Conservation (phyloP, 495 filamentous ascomycete species). For the Aspergillus ellipticus region DNA sequence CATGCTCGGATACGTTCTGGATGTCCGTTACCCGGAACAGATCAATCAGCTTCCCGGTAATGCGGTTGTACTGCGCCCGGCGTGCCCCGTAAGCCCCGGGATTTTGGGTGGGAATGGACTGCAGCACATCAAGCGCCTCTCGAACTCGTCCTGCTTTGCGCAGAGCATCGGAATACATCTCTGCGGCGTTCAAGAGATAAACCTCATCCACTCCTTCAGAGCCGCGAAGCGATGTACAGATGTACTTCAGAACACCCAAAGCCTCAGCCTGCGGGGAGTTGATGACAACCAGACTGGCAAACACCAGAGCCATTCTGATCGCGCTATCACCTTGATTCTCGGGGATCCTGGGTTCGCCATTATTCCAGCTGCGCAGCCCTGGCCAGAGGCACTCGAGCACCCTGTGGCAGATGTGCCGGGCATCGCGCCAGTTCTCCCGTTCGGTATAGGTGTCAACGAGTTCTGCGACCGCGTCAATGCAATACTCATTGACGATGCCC, state of each 20-base stretch:
- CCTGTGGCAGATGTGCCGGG: not conserved
- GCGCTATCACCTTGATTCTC: not conserved
- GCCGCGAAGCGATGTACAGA: not conserved
- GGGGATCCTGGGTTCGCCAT: not conserved
- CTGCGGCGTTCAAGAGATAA: not conserved
- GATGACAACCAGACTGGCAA: not conserved
- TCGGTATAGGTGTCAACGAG: not conserved
- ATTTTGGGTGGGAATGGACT: not conserved
- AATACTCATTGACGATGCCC: not conserved
- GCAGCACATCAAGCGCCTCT: not conserved
- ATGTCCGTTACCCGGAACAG: not conserved
- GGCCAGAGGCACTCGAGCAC: not conserved
- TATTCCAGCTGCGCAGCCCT: not conserved
- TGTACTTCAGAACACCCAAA: not conserved
- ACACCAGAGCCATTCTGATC: not conserved
- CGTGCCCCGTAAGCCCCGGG: not conserved
- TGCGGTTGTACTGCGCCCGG: not conserved
- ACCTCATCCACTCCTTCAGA: not conserved
- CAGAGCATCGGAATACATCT: not conserved
- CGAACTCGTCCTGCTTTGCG: not conserved
- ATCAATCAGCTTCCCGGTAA: not conserved
- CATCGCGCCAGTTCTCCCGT: not conserved
- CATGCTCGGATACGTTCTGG: not conserved
- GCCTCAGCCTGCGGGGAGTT: not conserved
- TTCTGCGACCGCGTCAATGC: not conserved